A percentile compares a stretch with the other conserved stretches of the same genome.
These are phyloP conservation scores for Ceratobasidium sp. DNA, from an alignment of 1,284 basidiomycete genomes.

Conservation along the genomic window DNA sequence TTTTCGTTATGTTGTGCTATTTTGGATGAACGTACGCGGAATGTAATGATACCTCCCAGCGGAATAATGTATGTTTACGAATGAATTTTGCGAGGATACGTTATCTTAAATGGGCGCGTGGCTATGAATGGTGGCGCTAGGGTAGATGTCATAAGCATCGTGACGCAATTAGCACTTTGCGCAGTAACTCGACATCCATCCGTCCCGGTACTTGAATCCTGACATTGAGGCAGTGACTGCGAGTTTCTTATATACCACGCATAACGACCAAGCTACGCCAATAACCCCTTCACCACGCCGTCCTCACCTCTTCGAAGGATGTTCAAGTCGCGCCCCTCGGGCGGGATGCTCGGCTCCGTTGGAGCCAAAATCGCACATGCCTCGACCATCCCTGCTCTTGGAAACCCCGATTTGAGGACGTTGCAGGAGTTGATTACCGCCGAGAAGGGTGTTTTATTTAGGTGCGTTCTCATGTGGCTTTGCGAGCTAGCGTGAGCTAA, in stretches of 20 bases:
- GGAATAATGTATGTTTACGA: too few species aligned
- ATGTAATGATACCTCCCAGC: too few species aligned
- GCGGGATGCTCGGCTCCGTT: constrained; percentile 48
- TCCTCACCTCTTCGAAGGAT: constrained; percentile 30
- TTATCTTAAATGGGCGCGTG: too few species aligned
- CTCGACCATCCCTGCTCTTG: constrained; percentile 81
- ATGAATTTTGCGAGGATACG: too few species aligned
- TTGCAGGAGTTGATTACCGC: constrained; percentile 91
- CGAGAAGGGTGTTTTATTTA: constrained; percentile 85
- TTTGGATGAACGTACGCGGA: too few species aligned
- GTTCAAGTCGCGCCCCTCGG: constrained; percentile 46
- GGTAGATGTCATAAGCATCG: too few species aligned
- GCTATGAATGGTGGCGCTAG: too few species aligned
- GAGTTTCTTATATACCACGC: background rate
- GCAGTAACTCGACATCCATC: too few species aligned
- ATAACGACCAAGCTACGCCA: background rate
- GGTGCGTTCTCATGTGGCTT: constrained; percentile 54
- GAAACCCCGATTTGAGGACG: constrained; percentile 84
- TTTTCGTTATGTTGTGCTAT: background rate
- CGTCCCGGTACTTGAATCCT: too few species aligned
- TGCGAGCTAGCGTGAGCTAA: constrained; percentile 14
- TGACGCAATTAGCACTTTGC: too few species aligned
- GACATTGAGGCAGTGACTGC: too few species aligned
- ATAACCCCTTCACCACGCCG: constrained; percentile 20
- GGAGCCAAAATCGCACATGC: constrained; percentile 88